These are phyloP conservation scores for Leccinum rimulosum DNA, from an alignment of 768 basidiomycete genomes.

Conservation along the genomic window DNA sequence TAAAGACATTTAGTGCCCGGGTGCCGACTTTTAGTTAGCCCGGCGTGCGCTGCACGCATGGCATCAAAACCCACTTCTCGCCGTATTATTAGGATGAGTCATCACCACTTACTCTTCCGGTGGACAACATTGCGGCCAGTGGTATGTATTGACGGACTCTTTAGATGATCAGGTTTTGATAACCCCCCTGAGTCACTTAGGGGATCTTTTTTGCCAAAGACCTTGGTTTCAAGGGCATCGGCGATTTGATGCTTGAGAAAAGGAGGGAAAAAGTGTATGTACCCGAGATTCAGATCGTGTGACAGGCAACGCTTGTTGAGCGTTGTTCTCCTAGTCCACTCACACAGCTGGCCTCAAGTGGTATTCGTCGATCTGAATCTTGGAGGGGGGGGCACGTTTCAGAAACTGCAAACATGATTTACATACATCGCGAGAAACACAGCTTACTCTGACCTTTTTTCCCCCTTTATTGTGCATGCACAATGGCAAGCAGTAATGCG, in stretches of 20 bases:
- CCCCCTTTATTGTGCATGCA: background rate
- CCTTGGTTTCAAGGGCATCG: background rate
- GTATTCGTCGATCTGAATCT: background rate
- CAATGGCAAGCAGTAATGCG: background rate
- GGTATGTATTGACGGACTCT: background rate
- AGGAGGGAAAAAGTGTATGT: background rate
- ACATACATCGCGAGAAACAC: background rate
- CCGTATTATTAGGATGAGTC: background rate
- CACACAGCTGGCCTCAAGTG: background rate
- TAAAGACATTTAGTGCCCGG: background rate
- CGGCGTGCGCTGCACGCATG: conserved; percentile 11
- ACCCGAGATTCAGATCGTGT: background rate
- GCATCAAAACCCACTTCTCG: conserved; percentile 10
- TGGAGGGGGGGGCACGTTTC: background rate
- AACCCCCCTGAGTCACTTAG: background rate
- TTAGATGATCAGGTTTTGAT: background rate
- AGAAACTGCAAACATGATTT: background rate
- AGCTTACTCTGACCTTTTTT: background rate
- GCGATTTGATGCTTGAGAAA: background rate
- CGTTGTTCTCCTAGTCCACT: background rate
- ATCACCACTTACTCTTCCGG: background rate
- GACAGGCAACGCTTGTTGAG: background rate
- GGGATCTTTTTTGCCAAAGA: background rate
- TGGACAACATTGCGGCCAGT: background rate
- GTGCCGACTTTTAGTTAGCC: background rate